phyloP scores from a whole-genome alignment of 1,139 yeast genomes.

The Meyerozyma elateridarum region DNA sequence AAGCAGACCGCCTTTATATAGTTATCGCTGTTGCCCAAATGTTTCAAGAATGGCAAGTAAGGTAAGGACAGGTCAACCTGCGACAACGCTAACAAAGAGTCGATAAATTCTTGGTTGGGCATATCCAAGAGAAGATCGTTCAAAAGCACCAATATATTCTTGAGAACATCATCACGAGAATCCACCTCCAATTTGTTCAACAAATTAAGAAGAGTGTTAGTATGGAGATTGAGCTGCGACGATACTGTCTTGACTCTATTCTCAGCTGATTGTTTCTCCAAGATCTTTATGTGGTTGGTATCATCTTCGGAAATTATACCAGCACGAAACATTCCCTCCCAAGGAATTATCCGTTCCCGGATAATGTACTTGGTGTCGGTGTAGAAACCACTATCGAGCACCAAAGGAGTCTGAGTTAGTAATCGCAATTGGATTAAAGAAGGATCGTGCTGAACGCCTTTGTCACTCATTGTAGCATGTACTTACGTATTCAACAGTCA shows the following conservation, averaged over 20 bases:
- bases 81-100: constrained; percentile 42
- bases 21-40: constrained; percentile 44
- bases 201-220: constrained; percentile 52
- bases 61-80: constrained; percentile 48
- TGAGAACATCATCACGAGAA: constrained; percentile 65
- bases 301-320: constrained; percentile 62
- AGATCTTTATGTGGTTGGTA: constrained; percentile 58
- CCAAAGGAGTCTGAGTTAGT: constrained; percentile 23
- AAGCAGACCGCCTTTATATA: constrained; percentile 43
- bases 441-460: background rate
- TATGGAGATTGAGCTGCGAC: constrained; percentile 48
- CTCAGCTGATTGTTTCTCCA: constrained; percentile 51
- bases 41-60: constrained; percentile 50
- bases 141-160: constrained; percentile 64
- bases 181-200: constrained; percentile 44
- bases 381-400: constrained; percentile 59
- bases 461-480: background rate
- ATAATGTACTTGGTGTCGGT: constrained; percentile 72
- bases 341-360: constrained; percentile 80
- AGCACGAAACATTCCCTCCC: constrained; percentile 88
- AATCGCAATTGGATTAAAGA: background rate
- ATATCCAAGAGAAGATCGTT: constrained; percentile 54
- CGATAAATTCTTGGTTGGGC: constrained; percentile 38
- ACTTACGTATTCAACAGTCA: constrained; percentile 19
- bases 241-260: constrained; percentile 35